These are phyloP conservation scores for Hyphopichia pseudoburtonii DNA, from an alignment of 1,139 yeast genomes.

Conservation along the genomic window DNA sequence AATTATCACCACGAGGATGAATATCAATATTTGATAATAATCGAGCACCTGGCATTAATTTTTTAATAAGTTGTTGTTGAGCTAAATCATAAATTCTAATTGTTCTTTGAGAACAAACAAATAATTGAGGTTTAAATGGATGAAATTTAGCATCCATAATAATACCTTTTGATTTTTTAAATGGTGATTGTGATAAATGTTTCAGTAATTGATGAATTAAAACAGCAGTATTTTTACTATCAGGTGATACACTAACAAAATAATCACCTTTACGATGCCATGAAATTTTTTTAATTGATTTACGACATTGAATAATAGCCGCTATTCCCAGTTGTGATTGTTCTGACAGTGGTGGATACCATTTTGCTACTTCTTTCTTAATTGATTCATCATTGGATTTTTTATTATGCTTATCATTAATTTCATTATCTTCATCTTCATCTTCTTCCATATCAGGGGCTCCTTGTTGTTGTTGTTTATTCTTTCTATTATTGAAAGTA, in stretches of 20 bases:
- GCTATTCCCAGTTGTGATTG: conserved; percentile 69
- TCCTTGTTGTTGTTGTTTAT: conserved; percentile 42
- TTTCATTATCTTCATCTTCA: conserved; percentile 11
- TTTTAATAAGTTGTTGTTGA: conserved; percentile 79
- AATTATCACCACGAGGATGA: conserved; percentile 95
- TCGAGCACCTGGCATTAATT: conserved; percentile 91
- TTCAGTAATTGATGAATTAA: conserved; percentile 92
- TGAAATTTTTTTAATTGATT: conserved; percentile 75
- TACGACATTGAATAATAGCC: conserved; percentile 65
- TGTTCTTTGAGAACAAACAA: conserved; percentile 92
- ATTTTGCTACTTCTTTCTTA: conserved; percentile 68
- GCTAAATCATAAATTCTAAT: conserved; percentile 87
- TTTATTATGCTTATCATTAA: conserved; percentile 7
- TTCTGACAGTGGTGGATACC: conserved; percentile 78
- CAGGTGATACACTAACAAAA: conserved; percentile 91
- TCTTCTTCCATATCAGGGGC: conserved; percentile 31
- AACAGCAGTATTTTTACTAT: conserved; percentile 83
- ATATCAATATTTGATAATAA: conserved; percentile 91
- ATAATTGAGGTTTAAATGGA: conserved; percentile 91
- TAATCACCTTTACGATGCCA: conserved; percentile 99
- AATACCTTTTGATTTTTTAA: conserved; percentile 88
- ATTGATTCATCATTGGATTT: conserved; percentile 22
- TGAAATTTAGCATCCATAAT: conserved; percentile 96
- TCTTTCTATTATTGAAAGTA: conserved; percentile 58
- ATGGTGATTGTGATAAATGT: conserved; percentile 97